Percentiles rank a stretch among this genome's conserved stretches.
phyloP scores from a whole-genome alignment of 148 eudicot species.

The Arbutus unedo region DNA sequence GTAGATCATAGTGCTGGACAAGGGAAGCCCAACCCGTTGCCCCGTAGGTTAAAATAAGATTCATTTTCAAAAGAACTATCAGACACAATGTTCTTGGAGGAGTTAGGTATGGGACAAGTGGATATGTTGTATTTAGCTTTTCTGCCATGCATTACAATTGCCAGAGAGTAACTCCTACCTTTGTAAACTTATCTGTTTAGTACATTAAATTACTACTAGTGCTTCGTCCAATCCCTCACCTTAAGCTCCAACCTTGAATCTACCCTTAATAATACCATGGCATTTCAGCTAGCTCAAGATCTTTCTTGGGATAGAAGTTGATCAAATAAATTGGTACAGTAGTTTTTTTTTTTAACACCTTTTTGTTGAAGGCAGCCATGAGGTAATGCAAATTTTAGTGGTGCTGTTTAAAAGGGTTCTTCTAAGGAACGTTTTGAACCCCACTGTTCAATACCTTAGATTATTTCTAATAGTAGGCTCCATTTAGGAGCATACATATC shows the following conservation, averaged over 20 bases:
- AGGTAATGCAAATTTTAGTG: neutral
- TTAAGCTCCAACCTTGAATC: neutral
- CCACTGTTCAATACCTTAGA: neutral
- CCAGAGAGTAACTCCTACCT: neutral
- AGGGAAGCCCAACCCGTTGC: too few species aligned
- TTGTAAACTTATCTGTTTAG: neutral
- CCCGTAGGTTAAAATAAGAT: too few species aligned
- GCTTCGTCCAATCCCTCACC: neutral
- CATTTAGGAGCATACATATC: too few species aligned
- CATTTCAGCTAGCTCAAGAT: neutral
- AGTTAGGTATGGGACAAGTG: neutral
- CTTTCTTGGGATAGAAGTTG: neutral
- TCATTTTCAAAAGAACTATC: too few species aligned
- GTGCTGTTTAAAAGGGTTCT: neutral
- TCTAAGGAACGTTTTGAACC: neutral
- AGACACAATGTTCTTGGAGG: too few species aligned
- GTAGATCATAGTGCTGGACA: too few species aligned
- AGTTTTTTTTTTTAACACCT: too few species aligned
- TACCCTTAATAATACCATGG: neutral
- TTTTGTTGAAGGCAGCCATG: neutral
- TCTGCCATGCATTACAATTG: neutral
- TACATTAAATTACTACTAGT: neutral
- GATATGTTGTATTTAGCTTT: neutral
- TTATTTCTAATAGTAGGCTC: neutral
- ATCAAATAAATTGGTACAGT: too few species aligned